Conservation (phyloP, 257 asterid species). For the Coffea eugenioides region DNA sequence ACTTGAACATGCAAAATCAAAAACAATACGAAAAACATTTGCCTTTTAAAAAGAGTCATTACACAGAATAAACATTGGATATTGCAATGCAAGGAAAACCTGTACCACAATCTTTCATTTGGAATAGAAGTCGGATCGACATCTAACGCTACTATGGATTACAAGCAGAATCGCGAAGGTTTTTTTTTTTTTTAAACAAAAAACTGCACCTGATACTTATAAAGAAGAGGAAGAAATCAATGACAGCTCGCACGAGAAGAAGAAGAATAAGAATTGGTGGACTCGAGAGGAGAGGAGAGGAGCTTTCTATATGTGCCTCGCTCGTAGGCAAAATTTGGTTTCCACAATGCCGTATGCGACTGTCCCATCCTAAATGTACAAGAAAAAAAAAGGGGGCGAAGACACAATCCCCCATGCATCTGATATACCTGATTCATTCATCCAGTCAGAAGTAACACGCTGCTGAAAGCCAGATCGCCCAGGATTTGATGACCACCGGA, state of each 20-base stretch:
- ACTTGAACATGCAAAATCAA: not conserved
- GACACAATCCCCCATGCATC: not conserved
- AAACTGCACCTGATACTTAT: slow-evolving; percentile 5
- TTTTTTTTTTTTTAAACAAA: too few species aligned
- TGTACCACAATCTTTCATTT: not conserved
- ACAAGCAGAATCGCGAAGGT: slow-evolving; percentile 14
- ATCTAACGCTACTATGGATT: not conserved
- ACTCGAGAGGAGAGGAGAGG: not conserved
- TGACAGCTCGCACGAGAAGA: slow-evolving; percentile 1
- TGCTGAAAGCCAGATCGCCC: slow-evolving; percentile 22
- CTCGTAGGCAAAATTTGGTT: slow-evolving; percentile 30
- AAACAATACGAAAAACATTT: not conserved
- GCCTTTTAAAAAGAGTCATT: not conserved
- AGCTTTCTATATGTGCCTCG: slow-evolving; percentile 30
- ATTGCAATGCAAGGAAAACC: not conserved
- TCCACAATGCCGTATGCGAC: slow-evolving; percentile 27
- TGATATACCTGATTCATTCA: too few species aligned
- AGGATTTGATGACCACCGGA: slow-evolving; percentile 22
- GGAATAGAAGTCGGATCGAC: not conserved
- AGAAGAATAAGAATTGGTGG: not conserved
- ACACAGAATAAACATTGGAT: not conserved
- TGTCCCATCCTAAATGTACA: slow-evolving; percentile 50
- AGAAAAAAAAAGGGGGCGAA: slow-evolving; percentile 24
- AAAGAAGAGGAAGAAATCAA: not conserved
- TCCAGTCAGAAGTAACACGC: not conserved